Conservation (phyloP, 2,329 filamentous ascomycete genomes). For the Phialophora macrospora region DNA sequence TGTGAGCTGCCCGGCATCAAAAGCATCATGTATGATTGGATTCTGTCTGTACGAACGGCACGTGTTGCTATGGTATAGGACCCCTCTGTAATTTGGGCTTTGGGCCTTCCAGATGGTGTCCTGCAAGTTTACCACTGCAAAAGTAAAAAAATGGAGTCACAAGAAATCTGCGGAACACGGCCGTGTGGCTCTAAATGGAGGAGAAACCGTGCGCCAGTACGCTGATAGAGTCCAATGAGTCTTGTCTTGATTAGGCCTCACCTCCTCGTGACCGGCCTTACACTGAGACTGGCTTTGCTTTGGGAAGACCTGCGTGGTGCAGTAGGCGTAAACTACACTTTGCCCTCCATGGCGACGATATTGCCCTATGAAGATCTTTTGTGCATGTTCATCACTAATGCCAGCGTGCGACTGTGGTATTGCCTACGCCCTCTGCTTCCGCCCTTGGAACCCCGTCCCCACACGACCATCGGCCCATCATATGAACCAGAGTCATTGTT, state of each 20-base stretch:
- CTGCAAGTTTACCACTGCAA: neutral
- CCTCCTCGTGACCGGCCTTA: neutral
- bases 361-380: neutral
- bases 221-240: neutral
- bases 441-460: neutral
- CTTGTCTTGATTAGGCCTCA: neutral
- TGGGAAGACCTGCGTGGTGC: neutral
- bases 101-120: neutral
- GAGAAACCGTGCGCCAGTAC: neutral
- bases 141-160: neutral
- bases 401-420: neutral
- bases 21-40: neutral
- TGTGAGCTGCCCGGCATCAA: neutral
- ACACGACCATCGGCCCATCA: neutral
- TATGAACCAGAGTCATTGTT: neutral
- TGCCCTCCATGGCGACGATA: neutral
- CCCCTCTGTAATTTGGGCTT: neutral
- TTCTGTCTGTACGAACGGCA: neutral
- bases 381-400: neutral
- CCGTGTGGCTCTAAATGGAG: neutral
- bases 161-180: neutral
- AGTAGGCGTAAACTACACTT: neutral
- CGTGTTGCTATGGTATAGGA: neutral
- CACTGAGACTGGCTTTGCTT: neutral
- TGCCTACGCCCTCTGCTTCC: neutral